Evolutionary conservation across 805 yeast genomes (phyloP), one percentile per base, ranked within the genome.

Genomic region (Candida andamanensis): DNA sequence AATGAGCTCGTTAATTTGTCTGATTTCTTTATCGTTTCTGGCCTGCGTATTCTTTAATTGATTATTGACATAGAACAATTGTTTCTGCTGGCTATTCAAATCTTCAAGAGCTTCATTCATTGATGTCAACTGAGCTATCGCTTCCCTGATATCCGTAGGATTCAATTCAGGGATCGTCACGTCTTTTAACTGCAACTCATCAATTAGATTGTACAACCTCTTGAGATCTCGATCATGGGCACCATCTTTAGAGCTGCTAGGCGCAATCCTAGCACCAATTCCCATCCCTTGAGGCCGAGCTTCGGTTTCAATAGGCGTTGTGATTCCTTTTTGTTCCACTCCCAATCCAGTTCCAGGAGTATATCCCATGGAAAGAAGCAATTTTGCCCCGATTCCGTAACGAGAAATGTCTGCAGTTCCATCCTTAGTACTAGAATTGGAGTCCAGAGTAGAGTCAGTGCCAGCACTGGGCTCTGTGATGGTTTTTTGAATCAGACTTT

Each of bases 341-440:
- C 98, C 98, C n/a, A 90, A 67, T 1, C 97, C 97, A 46, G 72
- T 65, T 0, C 98, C 97, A 24, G 72, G 73, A 6, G 70, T 69
- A 56, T 85, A 89, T 0, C 98, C 98, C 97, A 90, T 89, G 40
- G 77, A 72, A 39, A 76, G 67, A 60, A 90, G 54, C 30, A 90
- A 59, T 30, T 69, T 58, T 3, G 95, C 95, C 22, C 97, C 97
- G 23, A 86, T 75, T 5, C 97, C 97, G 50, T 89, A 87, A 6
- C 21, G 22, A 6, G 30, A 20, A n/a, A n/a, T n/a, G n/a, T n/a
- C n/a, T n/a, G n/a, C n/a, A n/a, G n/a, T n/a, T n/a, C n/a, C n/a
- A n/a, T n/a, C n/a, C n/a, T n/a, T n/a, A n/a, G n/a, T n/a, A n/a
- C n/a, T n/a, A n/a, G n/a, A n/a, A n/a, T n/a, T n/a, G n/a, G n/a